phyloP scores from a whole-genome alignment of 2,329 filamentous ascomycete species.

The Xylariaceae sp. region DNA sequence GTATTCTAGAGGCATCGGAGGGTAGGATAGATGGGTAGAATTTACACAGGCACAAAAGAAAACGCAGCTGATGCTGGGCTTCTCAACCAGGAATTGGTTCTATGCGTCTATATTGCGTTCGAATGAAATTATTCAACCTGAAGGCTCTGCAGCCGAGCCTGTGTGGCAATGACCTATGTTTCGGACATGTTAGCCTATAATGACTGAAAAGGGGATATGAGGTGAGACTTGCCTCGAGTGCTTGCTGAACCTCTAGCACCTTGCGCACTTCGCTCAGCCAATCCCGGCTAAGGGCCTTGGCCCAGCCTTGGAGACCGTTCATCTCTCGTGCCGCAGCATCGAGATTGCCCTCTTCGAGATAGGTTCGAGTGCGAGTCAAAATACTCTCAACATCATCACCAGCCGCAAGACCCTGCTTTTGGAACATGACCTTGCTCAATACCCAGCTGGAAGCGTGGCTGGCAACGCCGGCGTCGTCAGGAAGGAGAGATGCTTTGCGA shows the following conservation, averaged over 20 bases:
- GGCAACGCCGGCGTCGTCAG: conserved; percentile 89
- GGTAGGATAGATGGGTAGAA: conserved; percentile 18
- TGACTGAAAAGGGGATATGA: neutral
- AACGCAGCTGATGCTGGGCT: conserved; percentile 8
- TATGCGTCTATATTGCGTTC: conserved; percentile 17
- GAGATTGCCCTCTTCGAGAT: conserved; percentile 87
- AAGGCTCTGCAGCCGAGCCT: conserved; percentile 29
- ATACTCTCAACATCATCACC: conserved; percentile 93
- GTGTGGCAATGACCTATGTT: conserved; percentile 28
- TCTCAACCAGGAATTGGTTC: conserved; percentile 7
- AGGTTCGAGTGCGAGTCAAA: conserved; percentile 79
- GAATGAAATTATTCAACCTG: conserved; percentile 24
- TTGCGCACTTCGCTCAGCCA: conserved; percentile 89
- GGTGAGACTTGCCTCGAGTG: conserved; percentile 67
- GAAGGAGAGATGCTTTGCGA: conserved; percentile 85
- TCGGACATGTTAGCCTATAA: conserved; percentile 10
- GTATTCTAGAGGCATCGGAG: conserved; percentile 24
- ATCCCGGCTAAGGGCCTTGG: conserved; percentile 87
- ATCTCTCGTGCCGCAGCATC: conserved; percentile 91
- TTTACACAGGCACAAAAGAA: conserved; percentile 25
- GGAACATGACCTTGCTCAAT: conserved; percentile 92
- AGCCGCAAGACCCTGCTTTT: conserved; percentile 78
- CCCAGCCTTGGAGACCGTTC: conserved; percentile 89
- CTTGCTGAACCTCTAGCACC: conserved; percentile 92
- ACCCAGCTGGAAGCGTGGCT: conserved; percentile 87